Base-by-base conservation (phyloP, 371 early-diverging fungal genomes). In the Haplosporangium sp. region DNA sequence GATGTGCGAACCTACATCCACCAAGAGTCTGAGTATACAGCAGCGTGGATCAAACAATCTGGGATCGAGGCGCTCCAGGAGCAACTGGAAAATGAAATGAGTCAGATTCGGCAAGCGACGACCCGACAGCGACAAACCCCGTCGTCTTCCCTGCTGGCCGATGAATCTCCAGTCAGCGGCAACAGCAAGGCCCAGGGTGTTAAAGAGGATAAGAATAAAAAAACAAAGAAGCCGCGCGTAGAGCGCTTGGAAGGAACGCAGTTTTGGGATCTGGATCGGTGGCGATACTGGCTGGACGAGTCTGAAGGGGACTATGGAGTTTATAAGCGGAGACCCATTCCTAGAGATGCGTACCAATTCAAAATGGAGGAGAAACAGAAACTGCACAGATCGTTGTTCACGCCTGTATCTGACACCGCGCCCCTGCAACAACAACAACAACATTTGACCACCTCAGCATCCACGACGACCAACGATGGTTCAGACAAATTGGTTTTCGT, bases 1-100 rank as follows among this genome's bases (percentile, higher is more conserved):
- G 85, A 82, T 38, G 84, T 85, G 5, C 14, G 56, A 23, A 46
- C 55, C 1, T 86, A 87, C 55, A 83, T 87, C 41, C 51, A 61
- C 0, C 69, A 59, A 5, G 87, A 87, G 62, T 80, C 75, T 6
- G 55, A 67, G 3, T 87, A 83, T 63, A 74, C 83, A 36, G 42
- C 57, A 1, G 23, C 60, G 7, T 77, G 77, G 77, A 38, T 72
- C 14, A 40, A 57, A 6, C 56, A 64, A 14, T 71, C 72, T 14
- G 72, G 72, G 2, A 38, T 67, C 14, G 50, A 58, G 47, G 16
- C 16, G 9, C 53, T 77, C 3, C 66, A 75, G 29, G 58, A 58
- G 23, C 76, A 75, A 46, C 42, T 75, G 23, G 63, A 75, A 6
- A 14, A 29, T 9, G 76, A 75, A 45, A 66, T 62, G 38, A 20